Conservation (phyloP, 2,329 filamentous ascomycete species). For the Exophiala viscosa region DNA sequence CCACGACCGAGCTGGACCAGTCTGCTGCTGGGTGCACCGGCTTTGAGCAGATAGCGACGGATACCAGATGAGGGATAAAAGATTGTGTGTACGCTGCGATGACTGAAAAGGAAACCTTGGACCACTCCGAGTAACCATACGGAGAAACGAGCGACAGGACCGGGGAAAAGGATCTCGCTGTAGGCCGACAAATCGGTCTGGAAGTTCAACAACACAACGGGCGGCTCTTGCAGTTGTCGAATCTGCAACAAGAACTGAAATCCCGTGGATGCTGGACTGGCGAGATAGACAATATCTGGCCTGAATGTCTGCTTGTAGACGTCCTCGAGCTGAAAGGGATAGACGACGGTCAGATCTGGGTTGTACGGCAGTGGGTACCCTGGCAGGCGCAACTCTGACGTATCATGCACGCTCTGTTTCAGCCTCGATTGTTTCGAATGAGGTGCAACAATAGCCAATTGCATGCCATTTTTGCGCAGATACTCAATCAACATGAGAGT, state of each 20-base stretch:
- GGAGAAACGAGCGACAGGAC: constrained; percentile 58
- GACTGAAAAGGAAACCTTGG: constrained; percentile 64
- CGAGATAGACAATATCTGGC: constrained; percentile 67
- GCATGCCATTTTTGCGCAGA: constrained; percentile 59
- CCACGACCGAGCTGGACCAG: constrained; percentile 61
- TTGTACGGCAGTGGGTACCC: constrained; percentile 69
- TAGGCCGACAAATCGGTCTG: constrained; percentile 69
- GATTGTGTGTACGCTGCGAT: constrained; percentile 59
- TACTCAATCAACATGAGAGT: constrained; percentile 67
- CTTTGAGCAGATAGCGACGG: constrained; percentile 56
- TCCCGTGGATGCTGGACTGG: constrained; percentile 65
- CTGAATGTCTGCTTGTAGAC: constrained; percentile 61
- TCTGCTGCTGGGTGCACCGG: constrained; percentile 55
- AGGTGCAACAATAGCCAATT: constrained; percentile 65
- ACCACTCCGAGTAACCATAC: constrained; percentile 61
- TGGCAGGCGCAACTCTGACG: constrained; percentile 55
- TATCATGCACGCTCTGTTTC: constrained; percentile 36
- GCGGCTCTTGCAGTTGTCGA: constrained; percentile 54
- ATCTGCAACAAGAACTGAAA: constrained; percentile 70
- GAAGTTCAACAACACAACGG: constrained; percentile 65
- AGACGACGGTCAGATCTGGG: constrained; percentile 66
- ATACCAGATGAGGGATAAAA: constrained; percentile 68
- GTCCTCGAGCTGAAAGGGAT: constrained; percentile 62
- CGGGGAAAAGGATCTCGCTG: constrained; percentile 65
- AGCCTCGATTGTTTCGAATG: constrained; percentile 52